A percentile compares a stretch with the other conserved stretches of the same genome.
Evolutionary conservation across 352 stramenopile species (phyloP).

Genomic region (Achlya hypogyna): DNA sequence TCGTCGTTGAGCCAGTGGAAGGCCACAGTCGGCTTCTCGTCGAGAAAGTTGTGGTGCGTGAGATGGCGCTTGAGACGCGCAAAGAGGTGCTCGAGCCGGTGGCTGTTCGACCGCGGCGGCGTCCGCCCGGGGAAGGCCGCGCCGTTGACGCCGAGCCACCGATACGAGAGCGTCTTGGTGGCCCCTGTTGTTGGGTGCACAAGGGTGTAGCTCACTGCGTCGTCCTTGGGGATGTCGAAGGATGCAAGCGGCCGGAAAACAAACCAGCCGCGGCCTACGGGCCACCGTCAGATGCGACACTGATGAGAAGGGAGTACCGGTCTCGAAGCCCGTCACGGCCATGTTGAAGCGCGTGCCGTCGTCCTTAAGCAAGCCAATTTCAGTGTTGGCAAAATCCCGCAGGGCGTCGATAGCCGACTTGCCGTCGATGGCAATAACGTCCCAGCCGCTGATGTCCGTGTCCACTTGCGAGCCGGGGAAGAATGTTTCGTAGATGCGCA

Average conservation of each 20-base stretch:
- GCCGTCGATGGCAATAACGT: slow-evolving; percentile 12
- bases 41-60: slow-evolving; percentile 13
- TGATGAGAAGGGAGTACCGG: background rate
- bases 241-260: slow-evolving; percentile 14
- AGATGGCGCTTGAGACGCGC: slow-evolving; percentile 9
- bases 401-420: slow-evolving; percentile 6
- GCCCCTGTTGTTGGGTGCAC: background rate
- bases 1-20: background rate
- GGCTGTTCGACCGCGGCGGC: background rate
- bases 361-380: slow-evolving; percentile 16
- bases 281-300: background rate
- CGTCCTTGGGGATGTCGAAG: slow-evolving; percentile 5
- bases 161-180: slow-evolving; percentile 9
- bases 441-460: slow-evolving; percentile 14
- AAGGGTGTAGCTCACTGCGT: slow-evolving; percentile 6
- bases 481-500: slow-evolving; percentile 9
- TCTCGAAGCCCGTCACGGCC: slow-evolving; percentile 18
- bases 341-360: slow-evolving; percentile 18
- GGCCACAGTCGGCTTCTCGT: background rate
- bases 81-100: slow-evolving; percentile 17
- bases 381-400: slow-evolving; percentile 8
- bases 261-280: slow-evolving; percentile 9
- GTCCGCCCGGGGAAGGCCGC: slow-evolving; percentile 7
- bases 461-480: background rate
- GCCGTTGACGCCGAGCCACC: slow-evolving; percentile 16